Base-by-base conservation (phyloP, 176 grass and related monocot species). In the Musa acuminata region DNA sequence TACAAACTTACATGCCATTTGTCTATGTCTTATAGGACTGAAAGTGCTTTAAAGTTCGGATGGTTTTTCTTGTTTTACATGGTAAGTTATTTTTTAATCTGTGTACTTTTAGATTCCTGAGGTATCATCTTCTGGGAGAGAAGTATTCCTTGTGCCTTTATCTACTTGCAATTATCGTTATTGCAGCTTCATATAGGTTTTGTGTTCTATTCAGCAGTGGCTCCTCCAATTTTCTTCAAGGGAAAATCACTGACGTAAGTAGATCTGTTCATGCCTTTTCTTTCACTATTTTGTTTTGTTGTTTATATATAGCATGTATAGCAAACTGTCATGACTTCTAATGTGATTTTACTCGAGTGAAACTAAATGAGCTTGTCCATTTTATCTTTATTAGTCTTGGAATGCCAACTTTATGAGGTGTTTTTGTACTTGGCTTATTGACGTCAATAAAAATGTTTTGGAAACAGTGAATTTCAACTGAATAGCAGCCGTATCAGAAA, bases 231-330 rank as follows among this genome's bases (percentile, higher is more conserved):
- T 77, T 69, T 99, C 77, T 99, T 99, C 51, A 87, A 99, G 79
- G 96, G 96, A 69, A 99, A 99, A 84, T 99, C 91, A 62, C 84
- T 99, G 84, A 90, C 96, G 88, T 99, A 91, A 94, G 96, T 84
- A 6, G 3, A 27, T 55, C 11, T 67, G 14, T 14, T 67, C 16
- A 35, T 2, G 65, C 25, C 51, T 17, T 25, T 27, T 55, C 3
- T 55, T 9, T 57, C 52, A 14, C 19, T 55, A 17, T 17, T 8
- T 27, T 26, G 6, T 16, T 27, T 54, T 19, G 11, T 1, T 55
- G 57, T 19, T 17, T 19, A 60, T 14, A 55, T 13, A 1, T 55
- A 16, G 9, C 0, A 9, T 73, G 55, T 60, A 19, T 17, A 60
- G 12, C 8, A 19, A 8, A 27, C 8, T 16, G 0, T 53, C 2